Percentiles rank a stretch among this genome's conserved stretches.
Evolutionary conservation across 2,329 filamentous ascomycete species (phyloP).

Genomic region (Stemphylium lycopersici): DNA sequence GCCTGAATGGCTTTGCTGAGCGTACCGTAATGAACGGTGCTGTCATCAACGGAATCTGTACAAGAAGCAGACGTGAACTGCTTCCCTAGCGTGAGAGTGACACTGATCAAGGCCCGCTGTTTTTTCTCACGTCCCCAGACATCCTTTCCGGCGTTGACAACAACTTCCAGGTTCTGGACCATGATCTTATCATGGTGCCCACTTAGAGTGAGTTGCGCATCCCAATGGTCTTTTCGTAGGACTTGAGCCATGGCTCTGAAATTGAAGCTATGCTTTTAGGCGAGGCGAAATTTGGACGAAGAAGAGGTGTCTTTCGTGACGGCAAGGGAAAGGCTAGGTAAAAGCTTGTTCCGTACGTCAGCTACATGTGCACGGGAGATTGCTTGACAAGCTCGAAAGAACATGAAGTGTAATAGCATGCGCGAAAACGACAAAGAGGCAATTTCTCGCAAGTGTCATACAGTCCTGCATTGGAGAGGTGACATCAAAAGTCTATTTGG

Average conservation of each 20-base stretch:
- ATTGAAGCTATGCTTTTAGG: not conserved
- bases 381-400: not conserved
- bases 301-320: not conserved
- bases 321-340: not conserved
- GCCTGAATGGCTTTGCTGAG: slow-evolving; percentile 69
- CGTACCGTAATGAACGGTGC: slow-evolving; percentile 77
- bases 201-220: slow-evolving; percentile 27
- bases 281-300: not conserved
- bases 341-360: not conserved
- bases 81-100: slow-evolving; percentile 62
- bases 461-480: not conserved
- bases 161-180: slow-evolving; percentile 67
- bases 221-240: slow-evolving; percentile 27
- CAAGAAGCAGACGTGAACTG: slow-evolving; percentile 65
- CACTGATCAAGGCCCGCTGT: slow-evolving; percentile 69
- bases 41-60: slow-evolving; percentile 66
- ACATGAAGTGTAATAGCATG: not conserved
- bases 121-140: slow-evolving; percentile 70
- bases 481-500: not conserved
- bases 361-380: not conserved
- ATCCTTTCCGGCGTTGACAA: slow-evolving; percentile 64
- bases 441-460: no score
- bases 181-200: slow-evolving; percentile 55
- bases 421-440: not conserved
- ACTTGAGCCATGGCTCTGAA: slow-evolving; percentile 15